Percentiles rank a stretch among this genome's conserved stretches.
Conservation (phyloP, 805 yeast genomes). For the Starmerella apicola region DNA sequence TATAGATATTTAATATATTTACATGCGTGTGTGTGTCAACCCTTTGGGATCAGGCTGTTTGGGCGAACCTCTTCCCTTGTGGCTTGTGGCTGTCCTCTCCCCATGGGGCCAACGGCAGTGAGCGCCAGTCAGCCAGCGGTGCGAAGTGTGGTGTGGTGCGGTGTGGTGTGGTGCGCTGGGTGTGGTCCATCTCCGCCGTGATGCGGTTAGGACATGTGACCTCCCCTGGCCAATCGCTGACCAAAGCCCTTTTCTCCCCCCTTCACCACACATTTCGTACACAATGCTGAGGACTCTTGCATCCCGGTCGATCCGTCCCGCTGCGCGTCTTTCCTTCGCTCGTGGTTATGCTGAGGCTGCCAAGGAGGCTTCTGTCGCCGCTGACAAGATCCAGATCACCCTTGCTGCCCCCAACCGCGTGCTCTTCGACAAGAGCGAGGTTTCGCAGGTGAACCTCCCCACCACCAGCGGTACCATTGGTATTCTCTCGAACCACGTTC, state of each 20-base stretch:
- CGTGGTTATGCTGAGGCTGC: slow-evolving; percentile 75
- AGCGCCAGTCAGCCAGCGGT: no score
- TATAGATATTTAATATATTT: no score
- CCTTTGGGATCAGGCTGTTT: no score
- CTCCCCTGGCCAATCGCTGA: not conserved
- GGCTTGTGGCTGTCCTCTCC: no score
- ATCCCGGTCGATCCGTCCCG: slow-evolving; percentile 19
- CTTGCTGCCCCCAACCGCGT: slow-evolving; percentile 69
- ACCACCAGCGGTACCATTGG: slow-evolving; percentile 93
- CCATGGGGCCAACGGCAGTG: no score
- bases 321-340: slow-evolving; percentile 20
- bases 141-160: no score
- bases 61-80: no score
- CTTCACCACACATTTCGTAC: slow-evolving; percentile 8
- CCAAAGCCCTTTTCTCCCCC: slow-evolving; percentile 1
- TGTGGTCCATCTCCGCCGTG: no score
- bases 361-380: slow-evolving; percentile 27
- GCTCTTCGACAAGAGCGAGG: slow-evolving; percentile 24
- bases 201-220: not conserved
- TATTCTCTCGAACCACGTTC: slow-evolving; percentile 95
- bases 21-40: no score
- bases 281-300: slow-evolving; percentile 21
- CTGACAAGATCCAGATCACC: slow-evolving; percentile 72
- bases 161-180: no score
- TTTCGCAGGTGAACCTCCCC: slow-evolving; percentile 81